Conservation (phyloP, 345 rosid genomes). For the Eutrema yunnanense region DNA sequence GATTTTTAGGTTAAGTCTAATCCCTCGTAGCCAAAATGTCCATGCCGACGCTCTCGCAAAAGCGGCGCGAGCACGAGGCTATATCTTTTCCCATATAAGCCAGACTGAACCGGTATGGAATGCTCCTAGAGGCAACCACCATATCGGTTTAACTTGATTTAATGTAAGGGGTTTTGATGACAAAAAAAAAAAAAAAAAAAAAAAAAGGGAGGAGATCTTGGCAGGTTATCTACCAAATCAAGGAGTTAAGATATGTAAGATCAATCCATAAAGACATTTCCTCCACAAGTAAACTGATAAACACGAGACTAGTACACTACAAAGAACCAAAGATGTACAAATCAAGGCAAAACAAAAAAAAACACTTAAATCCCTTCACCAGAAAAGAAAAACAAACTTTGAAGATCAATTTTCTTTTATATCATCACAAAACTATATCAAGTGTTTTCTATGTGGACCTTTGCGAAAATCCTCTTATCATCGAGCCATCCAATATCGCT, state of each 20-base stretch:
- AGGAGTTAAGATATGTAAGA: not conserved
- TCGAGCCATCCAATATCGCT: not conserved
- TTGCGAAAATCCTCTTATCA: not conserved
- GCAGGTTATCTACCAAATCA: conserved; percentile 16
- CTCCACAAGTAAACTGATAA: not conserved
- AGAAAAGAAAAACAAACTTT: not conserved
- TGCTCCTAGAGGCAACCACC: too few relatives aligned
- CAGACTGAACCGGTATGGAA: too few relatives aligned
- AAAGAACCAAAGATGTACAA: not conserved
- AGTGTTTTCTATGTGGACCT: not conserved
- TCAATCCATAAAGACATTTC: not conserved
- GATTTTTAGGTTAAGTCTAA: too few relatives aligned
- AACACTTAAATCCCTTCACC: not conserved
- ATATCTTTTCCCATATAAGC: too few relatives aligned
- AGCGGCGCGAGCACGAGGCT: too few relatives aligned
- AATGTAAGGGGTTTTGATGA: too few relatives aligned
- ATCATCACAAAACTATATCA: not conserved
- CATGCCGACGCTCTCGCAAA: too few relatives aligned
- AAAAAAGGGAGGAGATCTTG: not conserved
- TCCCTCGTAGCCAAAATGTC: too few relatives aligned
- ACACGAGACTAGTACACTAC: not conserved
- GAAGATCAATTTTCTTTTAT: not conserved
- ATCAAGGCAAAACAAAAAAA: not conserved
- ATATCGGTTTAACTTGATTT: too few relatives aligned
- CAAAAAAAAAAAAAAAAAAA: too few relatives aligned